Evolutionary conservation across 805 yeast species (phyloP), one percentile per base, ranked within the genome.

Genomic region (Candida sonorensis): DNA sequence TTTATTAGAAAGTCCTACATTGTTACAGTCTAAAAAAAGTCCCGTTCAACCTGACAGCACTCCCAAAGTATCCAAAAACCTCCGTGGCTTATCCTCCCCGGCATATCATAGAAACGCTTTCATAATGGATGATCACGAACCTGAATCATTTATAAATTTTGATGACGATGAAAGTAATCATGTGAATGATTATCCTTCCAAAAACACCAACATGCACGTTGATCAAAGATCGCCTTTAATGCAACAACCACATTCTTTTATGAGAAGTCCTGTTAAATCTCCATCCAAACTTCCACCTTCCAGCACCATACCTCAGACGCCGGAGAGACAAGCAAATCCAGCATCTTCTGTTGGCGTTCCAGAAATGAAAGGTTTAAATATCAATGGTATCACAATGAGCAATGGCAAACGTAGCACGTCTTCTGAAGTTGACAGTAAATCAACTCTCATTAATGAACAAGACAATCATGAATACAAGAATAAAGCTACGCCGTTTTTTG

Each of bases 351-450:
- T n/a, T 11, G 9, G 7, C 5, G 5, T 20, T 5, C 18, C 17
- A 4, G 23, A 44, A 10, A 30, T 26, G 20, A 36, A 28, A 16
- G 56, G 56, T 4, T 37, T 51, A 26, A 51, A 51, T 31, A 51
- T 51, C 1, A 18, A 40, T 7, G 55, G 55, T 9, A 10, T 48
- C 3, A 27, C 27, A 14, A 7, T 33, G 21, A 18, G 20, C 10
- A 31, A 23, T 17, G 20, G 23, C 11, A 22, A 37, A 10, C 9
- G 37, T 2, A 29, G 31, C 16, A 38, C 39, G 2, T 9, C 23
- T 17, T 23, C 13, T n/a, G 22, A 23, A 9, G 13, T 16, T 9
- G 33, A 33, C 10, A 17, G 21, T 20, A 22, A 31, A 13, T 21
- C 19, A 7, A 30, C 17, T n/a, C n/a, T n/a, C n/a, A n/a, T n/a